phyloP scores from a whole-genome alignment of 192 early-diverging fungal species.

The Phycomyces nitens region DNA sequence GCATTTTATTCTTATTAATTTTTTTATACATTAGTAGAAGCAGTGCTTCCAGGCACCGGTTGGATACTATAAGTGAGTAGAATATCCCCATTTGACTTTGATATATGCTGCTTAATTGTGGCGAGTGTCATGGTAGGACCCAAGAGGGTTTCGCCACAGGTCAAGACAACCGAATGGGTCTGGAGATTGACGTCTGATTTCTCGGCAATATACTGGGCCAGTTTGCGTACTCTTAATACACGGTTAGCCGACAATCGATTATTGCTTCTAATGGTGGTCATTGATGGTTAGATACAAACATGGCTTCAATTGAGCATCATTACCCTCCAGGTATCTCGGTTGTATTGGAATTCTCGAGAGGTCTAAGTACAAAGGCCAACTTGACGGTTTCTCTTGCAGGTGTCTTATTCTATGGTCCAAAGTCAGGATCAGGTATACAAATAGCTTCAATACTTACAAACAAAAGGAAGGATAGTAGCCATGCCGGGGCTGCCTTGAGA shows the following conservation, averaged over 20 bases:
- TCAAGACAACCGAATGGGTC: constrained; percentile 46
- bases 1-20: too few relatives aligned
- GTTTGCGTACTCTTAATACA: constrained; percentile 84
- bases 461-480: constrained; percentile 83
- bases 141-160: constrained; percentile 58
- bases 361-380: constrained; percentile 76
- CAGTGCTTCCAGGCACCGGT: neutral
- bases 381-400: constrained; percentile 76
- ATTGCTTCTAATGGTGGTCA: constrained; percentile 39
- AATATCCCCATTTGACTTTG: constrained; percentile 63
- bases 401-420: constrained; percentile 48
- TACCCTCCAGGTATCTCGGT: constrained; percentile 55
- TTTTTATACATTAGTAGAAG: too few relatives aligned
- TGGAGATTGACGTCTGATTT: constrained; percentile 51
- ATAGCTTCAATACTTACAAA: constrained; percentile 34
- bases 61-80: constrained; percentile 46
- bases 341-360: constrained; percentile 54
- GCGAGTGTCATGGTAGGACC: constrained; percentile 67
- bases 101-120: constrained; percentile 60
- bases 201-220: constrained; percentile 80
- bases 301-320: constrained; percentile 3
- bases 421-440: neutral
- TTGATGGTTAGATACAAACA: neutral
- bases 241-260: constrained; percentile 80
- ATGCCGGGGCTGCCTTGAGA: constrained; percentile 73